phyloP scores from a whole-genome alignment of 2,329 filamentous ascomycete species.

The Nectriaceae sp. region DNA sequence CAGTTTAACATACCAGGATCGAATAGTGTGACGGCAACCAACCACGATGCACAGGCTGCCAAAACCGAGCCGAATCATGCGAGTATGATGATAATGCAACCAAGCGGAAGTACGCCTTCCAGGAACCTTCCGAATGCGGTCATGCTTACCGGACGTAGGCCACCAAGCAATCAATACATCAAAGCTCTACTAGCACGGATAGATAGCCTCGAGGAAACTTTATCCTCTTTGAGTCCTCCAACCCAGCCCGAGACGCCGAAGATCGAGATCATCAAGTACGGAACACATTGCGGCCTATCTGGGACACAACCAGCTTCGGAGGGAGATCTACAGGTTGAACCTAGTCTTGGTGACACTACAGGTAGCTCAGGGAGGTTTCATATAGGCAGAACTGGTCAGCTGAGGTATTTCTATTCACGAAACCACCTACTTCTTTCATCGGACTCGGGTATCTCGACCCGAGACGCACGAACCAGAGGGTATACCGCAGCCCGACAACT shows the following conservation, averaged over 20 bases:
- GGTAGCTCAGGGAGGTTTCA: slow-evolving; percentile 6
- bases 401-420: slow-evolving; percentile 5
- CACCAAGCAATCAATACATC: slow-evolving; percentile 13
- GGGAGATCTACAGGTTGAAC: background rate
- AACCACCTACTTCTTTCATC: slow-evolving; percentile 2
- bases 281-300: background rate
- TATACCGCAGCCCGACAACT: slow-evolving; percentile 3
- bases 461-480: slow-evolving; percentile 7
- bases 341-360: slow-evolving; percentile 1
- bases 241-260: background rate
- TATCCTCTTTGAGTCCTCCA: background rate
- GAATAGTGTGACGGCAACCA: slow-evolving; percentile 13
- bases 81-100: slow-evolving; percentile 10
- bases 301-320: background rate
- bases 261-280: background rate
- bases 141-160: slow-evolving; percentile 4
- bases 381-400: slow-evolving; percentile 7
- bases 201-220: slow-evolving; percentile 5
- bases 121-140: background rate
- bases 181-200: slow-evolving; percentile 10
- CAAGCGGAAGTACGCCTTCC: slow-evolving; percentile 9
- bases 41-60: slow-evolving; percentile 11
- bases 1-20: background rate
- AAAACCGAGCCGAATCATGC: slow-evolving; percentile 7
- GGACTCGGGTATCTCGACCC: slow-evolving; percentile 4